A percentile compares a stretch with the other conserved stretches of the same genome.
Evolutionary conservation across 805 yeast species (phyloP).

Genomic region (Starmerella floris): DNA sequence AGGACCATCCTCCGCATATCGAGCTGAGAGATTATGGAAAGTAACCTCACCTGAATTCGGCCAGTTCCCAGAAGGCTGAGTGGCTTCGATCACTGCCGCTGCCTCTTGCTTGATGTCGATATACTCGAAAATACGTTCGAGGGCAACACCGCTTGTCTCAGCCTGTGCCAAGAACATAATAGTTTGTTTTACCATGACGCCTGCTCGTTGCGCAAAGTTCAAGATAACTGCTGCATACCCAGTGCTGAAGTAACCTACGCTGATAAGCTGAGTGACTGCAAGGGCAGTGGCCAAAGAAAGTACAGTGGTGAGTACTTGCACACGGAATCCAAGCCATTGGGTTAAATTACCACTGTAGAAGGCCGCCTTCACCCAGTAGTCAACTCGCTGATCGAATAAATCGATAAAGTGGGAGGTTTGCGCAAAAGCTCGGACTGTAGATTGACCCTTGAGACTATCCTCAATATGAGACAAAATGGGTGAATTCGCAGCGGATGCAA

Average conservation of each 20-base stretch:
- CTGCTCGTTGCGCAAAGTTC: constrained; percentile 71
- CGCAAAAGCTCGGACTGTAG: constrained; percentile 60
- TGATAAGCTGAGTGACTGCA: constrained; percentile 50
- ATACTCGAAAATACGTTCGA: constrained; percentile 74
- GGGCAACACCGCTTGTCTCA: constrained; percentile 83
- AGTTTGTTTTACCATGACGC: constrained; percentile 78
- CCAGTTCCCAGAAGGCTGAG: constrained; percentile 61
- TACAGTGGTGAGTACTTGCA: constrained; percentile 71
- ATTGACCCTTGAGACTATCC: constrained; percentile 64
- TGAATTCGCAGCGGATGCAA: constrained; percentile 52
- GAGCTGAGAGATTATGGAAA: constrained; percentile 60
- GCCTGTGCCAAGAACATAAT: constrained; percentile 88
- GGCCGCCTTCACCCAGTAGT: constrained; percentile 28
- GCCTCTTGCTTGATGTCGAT: constrained; percentile 72
- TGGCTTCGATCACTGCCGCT: constrained; percentile 48
- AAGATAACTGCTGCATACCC: constrained; percentile 85
- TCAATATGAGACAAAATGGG: constrained; percentile 74
- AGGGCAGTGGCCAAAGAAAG: constrained; percentile 71
- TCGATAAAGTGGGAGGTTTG: constrained; percentile 49
- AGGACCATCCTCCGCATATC: constrained; percentile 67
- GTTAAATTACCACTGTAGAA: constrained; percentile 73
- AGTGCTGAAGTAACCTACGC: constrained; percentile 50
- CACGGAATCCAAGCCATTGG: constrained; percentile 84
- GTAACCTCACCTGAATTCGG: constrained; percentile 56
- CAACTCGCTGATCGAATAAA: constrained; percentile 19